Evolutionary conservation across 2,329 filamentous ascomycete genomes (phyloP), one percentile per base, ranked within the genome.

Genomic region (Talaromyces sp.): DNA sequence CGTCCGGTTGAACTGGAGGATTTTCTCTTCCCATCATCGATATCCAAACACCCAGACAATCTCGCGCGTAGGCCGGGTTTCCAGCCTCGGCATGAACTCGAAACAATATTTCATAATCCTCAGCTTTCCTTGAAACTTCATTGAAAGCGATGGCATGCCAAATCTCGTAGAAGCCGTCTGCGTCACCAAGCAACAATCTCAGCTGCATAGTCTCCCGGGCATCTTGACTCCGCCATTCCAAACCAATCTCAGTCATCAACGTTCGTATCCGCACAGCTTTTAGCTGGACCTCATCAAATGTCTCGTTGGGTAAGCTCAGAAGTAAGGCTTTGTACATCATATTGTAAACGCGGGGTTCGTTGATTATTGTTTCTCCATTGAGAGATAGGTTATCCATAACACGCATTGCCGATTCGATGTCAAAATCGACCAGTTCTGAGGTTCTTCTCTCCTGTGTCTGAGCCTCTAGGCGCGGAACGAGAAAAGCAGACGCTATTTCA

Each of bases 21-120:
- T 76, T 61, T 66, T 89, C 85, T 48, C 72, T 69, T 17, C 75
- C 61, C 82, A 89, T 86, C 66, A 86, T 83, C 2, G 78, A 76
- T n/a, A 83, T 76, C 66, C 80, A 81, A 61, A 74, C 78, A 77
- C 78, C 61, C 83, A 71, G 21, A 75, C 79, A 59, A 76, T 75
- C 55, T 70, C 77, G 67, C 77, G 84, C 61, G 74, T 69, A 50
- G 58, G 64, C 58, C 57, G 77, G 70, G 62, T 81, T 73, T 0
- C 70, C 64, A 0, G 78, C 77, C 4, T 73, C 66, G 1, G 80
- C 78, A 55, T 85, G 76, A 28, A 75, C 66, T 13, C 69, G 63
- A 66, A 83, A 87, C 25, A 85, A 72, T 35, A 80, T 72, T 3
- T 73, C 69, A 66, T 89, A 89, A 62, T 87, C 75, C 15, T 68